Conservation (phyloP, 495 filamentous ascomycete genomes). For the Echria macrotheca region DNA sequence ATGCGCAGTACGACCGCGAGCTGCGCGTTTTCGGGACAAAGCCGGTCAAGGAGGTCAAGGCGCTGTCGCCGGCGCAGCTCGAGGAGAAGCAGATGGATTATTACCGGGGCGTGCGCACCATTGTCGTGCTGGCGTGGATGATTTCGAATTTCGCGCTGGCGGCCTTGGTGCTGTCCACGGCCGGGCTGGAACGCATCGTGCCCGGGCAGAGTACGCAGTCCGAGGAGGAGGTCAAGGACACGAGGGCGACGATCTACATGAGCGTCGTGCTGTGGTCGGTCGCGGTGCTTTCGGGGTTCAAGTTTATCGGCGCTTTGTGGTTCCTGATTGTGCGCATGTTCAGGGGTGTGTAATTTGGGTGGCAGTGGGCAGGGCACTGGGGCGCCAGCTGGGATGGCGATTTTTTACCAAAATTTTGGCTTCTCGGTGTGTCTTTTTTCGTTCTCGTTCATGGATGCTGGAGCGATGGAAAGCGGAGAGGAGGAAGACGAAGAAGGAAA, state of each 20-base stretch:
- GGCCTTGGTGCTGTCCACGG: constrained; percentile 81
- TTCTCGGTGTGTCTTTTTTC: no score
- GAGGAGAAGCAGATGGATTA: constrained; percentile 92
- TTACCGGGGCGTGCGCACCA: constrained; percentile 90
- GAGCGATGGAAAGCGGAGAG: no score
- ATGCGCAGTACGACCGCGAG: constrained; percentile 91
- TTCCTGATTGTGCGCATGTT: constrained; percentile 92
- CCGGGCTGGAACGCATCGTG: constrained; percentile 66
- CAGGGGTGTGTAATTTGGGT: constrained; percentile 49
- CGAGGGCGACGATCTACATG: constrained; percentile 73
- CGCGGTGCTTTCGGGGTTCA: constrained; percentile 77
- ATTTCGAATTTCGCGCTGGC: constrained; percentile 88
- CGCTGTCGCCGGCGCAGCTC: constrained; percentile 49
- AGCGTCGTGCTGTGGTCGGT: constrained; percentile 88
- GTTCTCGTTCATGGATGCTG: no score
- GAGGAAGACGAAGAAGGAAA: no score
- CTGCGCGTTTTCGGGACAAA: constrained; percentile 64
- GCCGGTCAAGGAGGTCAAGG: constrained; percentile 61
- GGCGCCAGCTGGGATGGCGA: not conserved
- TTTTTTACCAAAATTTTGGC: no score
- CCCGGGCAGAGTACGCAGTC: constrained; percentile 27
- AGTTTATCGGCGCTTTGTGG: constrained; percentile 89
- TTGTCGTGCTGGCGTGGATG: constrained; percentile 93
- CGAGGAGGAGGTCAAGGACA: constrained; percentile 40
- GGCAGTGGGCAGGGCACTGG: no score